phyloP scores from a whole-genome alignment of 768 basidiomycete species.

The Polyporus arcularius region DNA sequence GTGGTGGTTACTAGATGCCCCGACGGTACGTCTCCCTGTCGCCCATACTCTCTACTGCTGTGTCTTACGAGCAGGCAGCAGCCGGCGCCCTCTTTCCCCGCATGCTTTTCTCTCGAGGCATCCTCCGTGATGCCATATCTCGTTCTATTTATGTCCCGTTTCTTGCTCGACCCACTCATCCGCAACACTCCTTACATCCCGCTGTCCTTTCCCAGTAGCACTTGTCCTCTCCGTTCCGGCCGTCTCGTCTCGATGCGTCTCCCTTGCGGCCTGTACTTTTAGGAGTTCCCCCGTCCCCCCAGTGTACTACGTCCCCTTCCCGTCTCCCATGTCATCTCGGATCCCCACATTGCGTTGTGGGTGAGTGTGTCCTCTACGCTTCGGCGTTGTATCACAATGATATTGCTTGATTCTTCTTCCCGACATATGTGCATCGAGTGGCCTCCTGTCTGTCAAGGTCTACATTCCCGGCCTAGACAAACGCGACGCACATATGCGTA shows the following conservation, averaged over 20 bases:
- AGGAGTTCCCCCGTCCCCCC: slow-evolving; percentile 28
- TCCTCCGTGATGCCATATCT: slow-evolving; percentile 11
- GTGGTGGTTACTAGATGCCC: slow-evolving; percentile 28
- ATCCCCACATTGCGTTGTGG: slow-evolving; percentile 28
- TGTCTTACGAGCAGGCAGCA: neutral
- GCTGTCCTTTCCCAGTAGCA: slow-evolving; percentile 41
- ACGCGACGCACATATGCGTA: too few species aligned
- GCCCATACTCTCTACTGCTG: neutral
- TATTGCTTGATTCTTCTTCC: slow-evolving; percentile 8
- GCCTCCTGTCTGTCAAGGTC: too few species aligned
- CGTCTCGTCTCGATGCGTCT: slow-evolving; percentile 36
- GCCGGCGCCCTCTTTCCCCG: neutral
- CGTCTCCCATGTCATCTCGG: slow-evolving; percentile 16
- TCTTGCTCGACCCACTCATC: slow-evolving; percentile 37
- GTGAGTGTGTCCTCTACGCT: slow-evolving; percentile 31
- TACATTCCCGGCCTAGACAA: too few species aligned
- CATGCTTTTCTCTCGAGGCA: neutral
- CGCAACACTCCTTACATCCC: slow-evolving; percentile 36
- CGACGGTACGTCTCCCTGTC: neutral
- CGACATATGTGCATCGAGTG: neutral
- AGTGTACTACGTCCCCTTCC: slow-evolving; percentile 23
- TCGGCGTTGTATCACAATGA: slow-evolving; percentile 27
- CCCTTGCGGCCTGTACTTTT: slow-evolving; percentile 49
- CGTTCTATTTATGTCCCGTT: slow-evolving; percentile 12
- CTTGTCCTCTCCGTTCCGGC: slow-evolving; percentile 43